These are phyloP conservation scores for Arabidopsis thaliana DNA, from an alignment of 345 rosid genomes.

Conservation along the genomic window DNA sequence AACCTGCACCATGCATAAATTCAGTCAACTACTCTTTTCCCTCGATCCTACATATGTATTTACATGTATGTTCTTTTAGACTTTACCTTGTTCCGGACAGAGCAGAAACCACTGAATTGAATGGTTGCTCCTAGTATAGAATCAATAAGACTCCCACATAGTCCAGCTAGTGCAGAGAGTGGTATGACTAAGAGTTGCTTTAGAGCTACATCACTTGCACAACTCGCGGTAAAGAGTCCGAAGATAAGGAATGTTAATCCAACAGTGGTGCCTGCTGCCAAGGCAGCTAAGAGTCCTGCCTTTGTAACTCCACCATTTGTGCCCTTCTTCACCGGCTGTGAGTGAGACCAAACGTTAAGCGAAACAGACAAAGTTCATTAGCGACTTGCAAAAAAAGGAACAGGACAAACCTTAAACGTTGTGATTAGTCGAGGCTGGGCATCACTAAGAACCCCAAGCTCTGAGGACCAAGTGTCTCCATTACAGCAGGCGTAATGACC, in stretches of 20 bases:
- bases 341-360: conserved; percentile 36
- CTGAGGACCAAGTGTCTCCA: conserved; percentile 99
- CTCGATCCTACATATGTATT: not conserved
- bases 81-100: conserved; percentile 85
- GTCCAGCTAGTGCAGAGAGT: conserved; percentile 75
- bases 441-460: conserved; percentile 93
- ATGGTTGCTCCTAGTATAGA: conserved; percentile 92
- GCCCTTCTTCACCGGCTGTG: conserved; percentile 87
- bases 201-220: conserved; percentile 56
- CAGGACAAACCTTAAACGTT: conserved; percentile 71
- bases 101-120: conserved; percentile 94
- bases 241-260: conserved; percentile 73
- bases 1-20: conserved; percentile 53
- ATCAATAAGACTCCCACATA: conserved; percentile 82
- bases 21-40: not conserved
- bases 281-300: conserved; percentile 82
- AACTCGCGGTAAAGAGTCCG: conserved; percentile 71
- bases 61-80: conserved; percentile 13
- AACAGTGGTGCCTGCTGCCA: conserved; percentile 73
- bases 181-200: conserved; percentile 84
- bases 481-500: conserved; percentile 93
- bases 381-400: not conserved
- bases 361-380: not conserved
- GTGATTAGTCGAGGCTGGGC: conserved; percentile 91
- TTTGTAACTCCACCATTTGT: conserved; percentile 94